phyloP scores from a whole-genome alignment of 2,329 filamentous ascomycete species.

The Botrytis porri region DNA sequence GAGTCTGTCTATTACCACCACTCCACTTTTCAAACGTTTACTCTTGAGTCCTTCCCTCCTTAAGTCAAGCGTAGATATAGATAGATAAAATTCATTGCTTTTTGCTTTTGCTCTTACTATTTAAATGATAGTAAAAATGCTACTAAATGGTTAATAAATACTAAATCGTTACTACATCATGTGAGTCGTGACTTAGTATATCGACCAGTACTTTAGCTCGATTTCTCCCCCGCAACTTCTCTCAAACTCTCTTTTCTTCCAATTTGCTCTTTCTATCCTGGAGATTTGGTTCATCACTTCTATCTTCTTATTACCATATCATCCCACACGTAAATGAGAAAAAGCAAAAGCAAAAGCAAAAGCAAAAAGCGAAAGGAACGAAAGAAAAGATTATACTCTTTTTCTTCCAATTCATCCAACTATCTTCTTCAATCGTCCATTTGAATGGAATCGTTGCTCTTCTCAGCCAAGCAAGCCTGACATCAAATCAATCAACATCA shows the following conservation, averaged over 20 bases:
- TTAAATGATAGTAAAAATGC: constrained; percentile 1
- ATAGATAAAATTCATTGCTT: neutral
- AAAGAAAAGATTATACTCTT: neutral
- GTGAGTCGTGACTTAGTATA: neutral
- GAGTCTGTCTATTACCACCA: neutral
- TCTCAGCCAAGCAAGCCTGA: neutral
- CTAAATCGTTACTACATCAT: neutral
- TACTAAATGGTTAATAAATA: neutral
- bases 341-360: neutral
- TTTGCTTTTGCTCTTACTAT: neutral
- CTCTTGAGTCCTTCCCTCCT: constrained; percentile 4
- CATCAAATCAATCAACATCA: neutral
- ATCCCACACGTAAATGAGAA: neutral
- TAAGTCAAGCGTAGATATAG: constrained; percentile 6
- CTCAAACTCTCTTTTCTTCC: neutral
- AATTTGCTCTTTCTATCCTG: neutral
- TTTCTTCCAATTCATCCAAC: neutral
- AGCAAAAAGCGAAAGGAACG: neutral
- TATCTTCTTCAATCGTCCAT: neutral
- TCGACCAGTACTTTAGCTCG: neutral
- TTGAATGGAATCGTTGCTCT: neutral
- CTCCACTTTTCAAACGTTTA: constrained; percentile 12
- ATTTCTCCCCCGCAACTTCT: constrained; percentile 12
- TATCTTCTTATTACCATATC: neutral
- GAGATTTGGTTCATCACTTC: neutral